A percentile compares a stretch with the other conserved stretches of the same genome.
phyloP scores from a whole-genome alignment of 768 basidiomycete species.

The Serendipita sp. region DNA sequence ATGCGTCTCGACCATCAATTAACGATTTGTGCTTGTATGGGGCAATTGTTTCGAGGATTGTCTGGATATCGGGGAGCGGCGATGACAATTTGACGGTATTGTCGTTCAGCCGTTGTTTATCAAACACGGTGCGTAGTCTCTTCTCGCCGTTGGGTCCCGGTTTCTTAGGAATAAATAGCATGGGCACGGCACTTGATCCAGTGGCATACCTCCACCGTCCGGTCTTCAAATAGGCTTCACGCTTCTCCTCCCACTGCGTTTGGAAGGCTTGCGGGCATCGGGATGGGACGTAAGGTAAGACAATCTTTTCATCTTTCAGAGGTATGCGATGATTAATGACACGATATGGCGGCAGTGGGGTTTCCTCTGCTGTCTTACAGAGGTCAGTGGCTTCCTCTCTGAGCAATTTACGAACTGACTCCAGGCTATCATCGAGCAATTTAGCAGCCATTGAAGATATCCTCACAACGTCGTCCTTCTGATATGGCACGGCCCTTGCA shows the following conservation, averaged over 20 bases:
- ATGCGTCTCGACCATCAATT: conserved; percentile 20
- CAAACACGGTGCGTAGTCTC: conserved; percentile 15
- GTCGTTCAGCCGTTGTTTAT: conserved; percentile 19
- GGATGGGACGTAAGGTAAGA: conserved; percentile 1
- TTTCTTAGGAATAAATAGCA: conserved; percentile 22
- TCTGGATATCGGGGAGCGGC: conserved; percentile 18
- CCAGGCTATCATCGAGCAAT: conserved; percentile 1
- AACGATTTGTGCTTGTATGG: conserved; percentile 13
- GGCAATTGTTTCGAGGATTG: conserved; percentile 16
- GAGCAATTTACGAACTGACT: conserved; percentile 3
- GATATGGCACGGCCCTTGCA: neutral
- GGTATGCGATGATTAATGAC: conserved; percentile 7
- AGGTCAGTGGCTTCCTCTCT: conserved; percentile 9
- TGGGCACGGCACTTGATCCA: conserved; percentile 19
- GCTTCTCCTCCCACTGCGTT: neutral
- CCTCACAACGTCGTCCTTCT: neutral
- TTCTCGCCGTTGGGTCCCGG: conserved; percentile 11
- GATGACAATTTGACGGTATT: conserved; percentile 20
- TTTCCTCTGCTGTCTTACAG: neutral
- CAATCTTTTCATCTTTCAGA: neutral
- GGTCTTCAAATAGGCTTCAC: conserved; percentile 17
- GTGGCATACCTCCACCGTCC: conserved; percentile 20
- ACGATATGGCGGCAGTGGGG: conserved; percentile 7
- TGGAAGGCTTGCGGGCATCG: conserved; percentile 4
- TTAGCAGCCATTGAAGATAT: conserved; percentile 7